A percentile compares a stretch with the other conserved stretches of the same genome.
phyloP scores from a whole-genome alignment of 176 grass and related monocot species.

The Triticum dicoccoides region DNA sequence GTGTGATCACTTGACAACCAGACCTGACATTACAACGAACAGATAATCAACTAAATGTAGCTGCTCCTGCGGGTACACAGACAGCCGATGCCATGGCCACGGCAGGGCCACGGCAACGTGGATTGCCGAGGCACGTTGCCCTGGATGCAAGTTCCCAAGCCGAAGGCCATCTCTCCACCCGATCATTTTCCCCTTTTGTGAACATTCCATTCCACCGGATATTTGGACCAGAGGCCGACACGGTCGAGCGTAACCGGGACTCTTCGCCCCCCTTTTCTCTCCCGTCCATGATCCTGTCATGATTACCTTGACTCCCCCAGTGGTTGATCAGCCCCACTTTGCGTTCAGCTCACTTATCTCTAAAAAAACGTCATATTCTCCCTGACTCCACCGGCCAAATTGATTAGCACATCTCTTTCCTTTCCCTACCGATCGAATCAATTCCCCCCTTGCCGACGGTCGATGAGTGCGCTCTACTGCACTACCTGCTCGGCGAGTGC shows the following conservation, averaged over 20 bases:
- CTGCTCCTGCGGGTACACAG: not conserved
- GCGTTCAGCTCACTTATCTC: slow-evolving; percentile 36
- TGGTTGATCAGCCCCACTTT: slow-evolving; percentile 42
- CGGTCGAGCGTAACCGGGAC: not conserved
- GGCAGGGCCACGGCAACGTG: slow-evolving; percentile 25
- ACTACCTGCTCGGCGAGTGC: not conserved
- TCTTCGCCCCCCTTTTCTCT: not conserved
- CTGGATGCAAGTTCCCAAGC: not conserved
- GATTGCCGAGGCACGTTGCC: not conserved
- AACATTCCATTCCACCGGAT: not conserved
- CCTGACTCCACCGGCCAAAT: not conserved
- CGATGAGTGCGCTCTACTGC: not conserved
- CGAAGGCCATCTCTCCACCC: not conserved
- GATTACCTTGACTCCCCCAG: slow-evolving; percentile 7
- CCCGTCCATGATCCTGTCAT: slow-evolving; percentile 15
- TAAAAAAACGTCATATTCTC: not conserved
- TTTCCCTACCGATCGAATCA: not conserved
- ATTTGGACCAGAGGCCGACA: not conserved
- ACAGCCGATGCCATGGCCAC: slow-evolving; percentile 22
- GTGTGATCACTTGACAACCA: no score
- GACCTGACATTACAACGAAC: not conserved
- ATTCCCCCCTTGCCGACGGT: not conserved
- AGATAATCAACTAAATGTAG: not conserved
- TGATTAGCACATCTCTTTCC: not conserved
- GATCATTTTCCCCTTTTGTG: not conserved